Percentiles rank a stretch among this genome's conserved stretches.
Evolutionary conservation across 805 yeast species (phyloP).

Genomic region (Komagataella mondaviorum): DNA sequence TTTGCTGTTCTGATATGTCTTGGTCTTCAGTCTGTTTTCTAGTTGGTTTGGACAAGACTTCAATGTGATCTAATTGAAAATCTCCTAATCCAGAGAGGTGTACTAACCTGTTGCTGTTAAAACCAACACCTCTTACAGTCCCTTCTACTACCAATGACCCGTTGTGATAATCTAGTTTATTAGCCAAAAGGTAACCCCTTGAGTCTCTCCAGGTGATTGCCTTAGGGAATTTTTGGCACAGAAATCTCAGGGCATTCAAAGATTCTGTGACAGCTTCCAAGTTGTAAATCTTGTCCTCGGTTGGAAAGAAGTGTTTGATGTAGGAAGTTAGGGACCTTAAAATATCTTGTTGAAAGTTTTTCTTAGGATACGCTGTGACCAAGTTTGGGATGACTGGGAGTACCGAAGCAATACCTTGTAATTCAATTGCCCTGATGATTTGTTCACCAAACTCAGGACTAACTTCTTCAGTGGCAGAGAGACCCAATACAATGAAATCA

Average conservation of each 20-base stretch:
- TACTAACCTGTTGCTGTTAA: constrained; percentile 62
- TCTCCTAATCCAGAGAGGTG: constrained; percentile 90
- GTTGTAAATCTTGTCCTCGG: constrained; percentile 63
- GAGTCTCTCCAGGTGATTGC: constrained; percentile 84
- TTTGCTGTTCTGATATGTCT: constrained; percentile 10
- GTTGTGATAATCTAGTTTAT: constrained; percentile 32
- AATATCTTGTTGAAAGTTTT: constrained; percentile 63
- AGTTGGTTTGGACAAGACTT: constrained; percentile 20
- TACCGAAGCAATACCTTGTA: constrained; percentile 83
- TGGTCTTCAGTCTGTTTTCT: constrained; percentile 5
- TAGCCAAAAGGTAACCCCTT: constrained; percentile 82
- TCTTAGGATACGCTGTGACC: constrained; percentile 51
- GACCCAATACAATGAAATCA: constrained; percentile 81
- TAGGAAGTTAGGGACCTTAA: constrained; percentile 50
- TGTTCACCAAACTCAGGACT: constrained; percentile 76
- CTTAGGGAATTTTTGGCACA: constrained; percentile 82
- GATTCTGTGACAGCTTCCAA: constrained; percentile 59
- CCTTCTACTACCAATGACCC: constrained; percentile 58
- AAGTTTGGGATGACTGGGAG: constrained; percentile 71
- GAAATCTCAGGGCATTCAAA: constrained; percentile 52
- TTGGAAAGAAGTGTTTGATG: constrained; percentile 68
- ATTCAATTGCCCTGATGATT: constrained; percentile 71
- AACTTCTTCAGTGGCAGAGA: constrained; percentile 79
- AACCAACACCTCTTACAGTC: constrained; percentile 74
- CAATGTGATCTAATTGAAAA: constrained; percentile 60